Evolutionary conservation across 331 rosid genomes (phyloP), one percentile per base, ranked within the genome.

Genomic region (Erythrophleum ivorense): DNA sequence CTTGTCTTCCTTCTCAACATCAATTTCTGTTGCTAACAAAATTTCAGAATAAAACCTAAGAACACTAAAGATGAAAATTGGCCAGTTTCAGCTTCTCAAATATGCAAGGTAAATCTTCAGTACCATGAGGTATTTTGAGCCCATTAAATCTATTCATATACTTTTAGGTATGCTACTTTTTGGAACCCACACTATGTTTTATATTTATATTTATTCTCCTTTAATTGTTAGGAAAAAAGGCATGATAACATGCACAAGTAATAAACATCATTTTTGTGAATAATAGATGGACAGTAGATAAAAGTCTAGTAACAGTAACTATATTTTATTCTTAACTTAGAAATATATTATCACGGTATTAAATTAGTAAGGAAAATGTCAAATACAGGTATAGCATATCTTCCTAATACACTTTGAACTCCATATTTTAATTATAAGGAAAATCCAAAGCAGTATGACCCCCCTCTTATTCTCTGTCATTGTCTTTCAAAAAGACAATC

Each of bases 401-500:
- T 64, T n/a, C 18, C 60, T 18, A 4, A 43, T 10, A 29, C 9
- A 12, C 12, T 24, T 55, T 41, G 7, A 70, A 57, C 21, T 21
- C 14, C 46, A 54, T 67, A 55, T 21, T 46, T 76, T 33, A 76
- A 58, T n/a, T 50, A 70, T 18, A 29, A n/a, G 75, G 13, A 40
- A 58, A 29, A 36, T 29, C 7, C 4, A 53, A 9, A n/a, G 66
- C 66, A 80, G 1, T 34, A 38, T 52, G 31, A 52, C 7, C 13
- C 4, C 41, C 9, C 63, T 48, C 49, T 29, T 33, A 63, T 63
- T 63, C n/a, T 63, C 0, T 33, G 68, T 31, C 41, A 0, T 13
- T 7, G 14, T 63, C 36, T 63, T 70, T 84, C 72, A 91, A 15
- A 75, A 9, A 33, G 74, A 29, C 34, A 77, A 1, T 68, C 92